Base-by-base conservation (phyloP, 2,329 filamentous ascomycete species). In the Hortaea sp. region DNA sequence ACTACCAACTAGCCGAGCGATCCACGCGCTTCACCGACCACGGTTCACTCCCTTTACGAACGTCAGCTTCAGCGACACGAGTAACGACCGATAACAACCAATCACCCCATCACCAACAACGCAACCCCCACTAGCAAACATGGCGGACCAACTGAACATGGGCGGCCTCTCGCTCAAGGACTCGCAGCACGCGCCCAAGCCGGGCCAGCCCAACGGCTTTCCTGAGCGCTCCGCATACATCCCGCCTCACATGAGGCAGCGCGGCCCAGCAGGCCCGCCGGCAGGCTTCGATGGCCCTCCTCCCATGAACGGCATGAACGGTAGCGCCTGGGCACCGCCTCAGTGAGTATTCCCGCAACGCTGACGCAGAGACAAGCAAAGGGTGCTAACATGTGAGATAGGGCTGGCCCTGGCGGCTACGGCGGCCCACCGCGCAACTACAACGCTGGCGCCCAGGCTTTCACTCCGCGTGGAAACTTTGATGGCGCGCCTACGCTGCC, bases 121-220 rank as follows among this genome's bases (percentile, higher is more conserved):
- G 20, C 20, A 20, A 20, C 20, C 20, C 4, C 20, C 20, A 20
- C 20, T 20, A 20, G 20, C 20, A 20, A 60, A 43, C 51, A 88
- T 88, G 84, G 84, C 84, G 67, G 84, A 87, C 63, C 82, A 89
- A 74, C 77, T 92, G 61, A 87, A 88, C 74, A 88, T 90, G 78
- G 78, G 76, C 65, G 79, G 81, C 65, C 74, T 90, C 62, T 82
- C 72, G 69, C 73, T 90, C 54, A 79, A 78, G 64, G 79, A 82
- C 56, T 79, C 76, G 51, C 74, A 79, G 67, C 78, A 81, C 63
- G 78, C 76, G 56, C 65, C 69, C 44, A 56, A 58, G 47, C 48
- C 44, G 11, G 57, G 53, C 40, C 67, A 68, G 59, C 59, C 58
- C 50, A 68, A 70, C 61, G 67, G 69, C 59, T 70, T 73, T 59